Base-by-base conservation (phyloP, 1,284 basidiomycete species). In the Stereum hirsutum region DNA sequence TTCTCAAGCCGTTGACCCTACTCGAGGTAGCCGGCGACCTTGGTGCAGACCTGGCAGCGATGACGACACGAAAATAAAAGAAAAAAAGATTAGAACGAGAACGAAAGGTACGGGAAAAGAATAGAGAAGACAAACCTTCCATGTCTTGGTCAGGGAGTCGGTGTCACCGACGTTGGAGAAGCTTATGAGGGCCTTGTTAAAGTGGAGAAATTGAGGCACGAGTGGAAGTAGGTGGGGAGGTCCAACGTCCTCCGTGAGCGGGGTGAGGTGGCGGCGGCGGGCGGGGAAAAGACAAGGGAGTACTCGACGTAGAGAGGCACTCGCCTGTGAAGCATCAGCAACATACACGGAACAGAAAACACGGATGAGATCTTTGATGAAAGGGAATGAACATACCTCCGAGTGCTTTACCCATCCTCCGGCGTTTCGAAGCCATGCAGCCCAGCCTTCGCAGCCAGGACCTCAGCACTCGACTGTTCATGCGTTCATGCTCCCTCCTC, bases 141-240 rank as follows among this genome's bases (percentile, higher is more conserved):
- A 89, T 53, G 87, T 89, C 70, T 80, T 85, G 43, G 86, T 86
- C 59, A 89, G 68, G 47, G 84, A 74, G 59, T 89, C 87, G 46
- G 75, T 70, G 67, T 89, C 86, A 66, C 74, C 68, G 62, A 89
- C 75, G 65, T 89, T 87, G 61, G 81, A 84, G 67, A 89, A 89
- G 49, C 85, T 83, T 61, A 89, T 84, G 63, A 89, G 89, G 60
- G 86, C 88, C 70, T 88, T 89, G 75, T 89, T 89, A 65, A 86
- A 86, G 84, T 88, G 56, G 24, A 46, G 39, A 24, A 43, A 34
- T 50, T 36, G 41, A 34, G 33, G 46, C 11, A 49, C 44, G 46
- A 58, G 49, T 54, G 39, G 49, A 46, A 49, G 49, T 46, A 50
- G 44, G 46, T 34, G 43, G 44, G 49, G 47, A 34, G 46, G 53